phyloP scores from a whole-genome alignment of 192 early-diverging fungal genomes.

The Linnemannia elongata region DNA sequence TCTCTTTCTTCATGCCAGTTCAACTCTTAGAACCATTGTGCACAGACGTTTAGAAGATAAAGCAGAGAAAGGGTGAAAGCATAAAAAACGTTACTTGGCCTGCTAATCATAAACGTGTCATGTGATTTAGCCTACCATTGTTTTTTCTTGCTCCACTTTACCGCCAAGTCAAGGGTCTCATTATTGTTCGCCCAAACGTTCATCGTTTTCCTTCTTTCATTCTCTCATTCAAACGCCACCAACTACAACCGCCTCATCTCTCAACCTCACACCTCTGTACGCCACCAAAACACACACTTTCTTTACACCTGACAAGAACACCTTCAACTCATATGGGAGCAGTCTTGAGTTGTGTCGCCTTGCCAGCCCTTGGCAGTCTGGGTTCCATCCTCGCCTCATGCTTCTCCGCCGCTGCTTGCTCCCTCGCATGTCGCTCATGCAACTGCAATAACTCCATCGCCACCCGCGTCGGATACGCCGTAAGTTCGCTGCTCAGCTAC shows the following conservation, averaged over 20 bases:
- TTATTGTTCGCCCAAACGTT: not conserved
- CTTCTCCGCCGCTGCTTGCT: slow-evolving; percentile 73
- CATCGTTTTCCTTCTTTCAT: not conserved
- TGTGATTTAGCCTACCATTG: no score
- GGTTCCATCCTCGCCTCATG: slow-evolving; percentile 60
- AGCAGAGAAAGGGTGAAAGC: not conserved
- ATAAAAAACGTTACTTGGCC: not conserved
- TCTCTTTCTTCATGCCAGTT: no score
- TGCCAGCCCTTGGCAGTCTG: slow-evolving; percentile 59
- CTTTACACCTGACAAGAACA: not conserved
- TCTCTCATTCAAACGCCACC: not conserved
- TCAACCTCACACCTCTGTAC: not conserved
- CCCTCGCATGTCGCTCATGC: slow-evolving; percentile 68
- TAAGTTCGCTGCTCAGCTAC: slow-evolving; percentile 13
- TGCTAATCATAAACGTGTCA: no score
- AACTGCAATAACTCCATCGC: slow-evolving; percentile 75
- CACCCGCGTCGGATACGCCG: slow-evolving; percentile 69
- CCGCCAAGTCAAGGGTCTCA: not conserved
- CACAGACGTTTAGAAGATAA: no score
- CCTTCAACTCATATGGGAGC: slow-evolving; percentile 59
- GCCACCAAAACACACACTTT: not conserved
- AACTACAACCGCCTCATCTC: not conserved
- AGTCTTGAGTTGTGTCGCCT: slow-evolving; percentile 66
- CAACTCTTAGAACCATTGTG: no score
- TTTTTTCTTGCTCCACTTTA: no score